These are phyloP conservation scores for Puccinia novopanici DNA, from an alignment of 1,284 basidiomycete species.

Conservation along the genomic window DNA sequence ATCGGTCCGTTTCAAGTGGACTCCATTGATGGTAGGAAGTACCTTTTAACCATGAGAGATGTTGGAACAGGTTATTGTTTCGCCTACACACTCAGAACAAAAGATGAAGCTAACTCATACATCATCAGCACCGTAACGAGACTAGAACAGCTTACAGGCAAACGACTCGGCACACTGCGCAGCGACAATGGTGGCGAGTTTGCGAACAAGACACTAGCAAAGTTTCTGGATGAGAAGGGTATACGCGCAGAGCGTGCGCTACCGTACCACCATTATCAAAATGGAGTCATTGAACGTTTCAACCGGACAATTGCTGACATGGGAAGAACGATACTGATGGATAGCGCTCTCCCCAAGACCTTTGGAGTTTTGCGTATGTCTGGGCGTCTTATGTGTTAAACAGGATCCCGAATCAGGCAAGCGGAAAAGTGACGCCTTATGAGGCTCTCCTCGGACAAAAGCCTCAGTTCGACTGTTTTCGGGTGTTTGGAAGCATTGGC, in stretches of 20 bases:
- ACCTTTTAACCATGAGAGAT: too few relatives aligned
- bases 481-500: neutral
- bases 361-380: slow-evolving; percentile 16
- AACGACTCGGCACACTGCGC: too few relatives aligned
- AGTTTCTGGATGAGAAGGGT: too few relatives aligned
- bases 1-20: slow-evolving; percentile 18
- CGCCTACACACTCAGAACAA: neutral
- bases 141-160: too few relatives aligned
- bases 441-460: neutral
- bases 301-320: neutral
- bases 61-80: neutral
- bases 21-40: neutral
- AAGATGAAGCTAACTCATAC: neutral
- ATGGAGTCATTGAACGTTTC: too few relatives aligned
- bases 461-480: neutral
- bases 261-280: too few relatives aligned
- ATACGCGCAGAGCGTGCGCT: too few relatives aligned
- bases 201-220: too few relatives aligned
- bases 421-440: neutral
- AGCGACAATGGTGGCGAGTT: too few relatives aligned
- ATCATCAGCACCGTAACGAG: neutral
- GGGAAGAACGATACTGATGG: neutral
- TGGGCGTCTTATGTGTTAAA: slow-evolving; percentile 9
- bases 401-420: neutral
- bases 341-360: neutral